Percentiles rank a stretch among this genome's conserved stretches.
Evolutionary conservation across 2,329 filamentous ascomycete species (phyloP).

Genomic region (Furcasterigmium furcatum): DNA sequence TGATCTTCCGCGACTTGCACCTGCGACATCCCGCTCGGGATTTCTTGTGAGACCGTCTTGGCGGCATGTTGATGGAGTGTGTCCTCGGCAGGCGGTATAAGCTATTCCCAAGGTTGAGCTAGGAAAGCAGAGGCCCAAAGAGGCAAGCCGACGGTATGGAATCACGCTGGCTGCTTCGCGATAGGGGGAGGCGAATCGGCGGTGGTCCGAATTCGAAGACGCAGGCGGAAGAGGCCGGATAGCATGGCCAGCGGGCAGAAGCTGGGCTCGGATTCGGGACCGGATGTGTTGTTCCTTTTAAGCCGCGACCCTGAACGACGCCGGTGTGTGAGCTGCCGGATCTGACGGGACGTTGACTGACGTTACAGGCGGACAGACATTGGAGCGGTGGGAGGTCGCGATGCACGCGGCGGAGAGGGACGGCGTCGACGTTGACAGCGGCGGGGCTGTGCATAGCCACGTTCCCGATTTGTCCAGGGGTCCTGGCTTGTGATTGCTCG

Average conservation of each 20-base stretch:
- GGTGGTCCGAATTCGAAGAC: background rate
- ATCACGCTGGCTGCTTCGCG: background rate
- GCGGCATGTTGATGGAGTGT: conserved; percentile 47
- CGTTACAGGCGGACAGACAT: background rate
- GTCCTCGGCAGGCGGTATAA: background rate
- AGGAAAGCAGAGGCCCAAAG: background rate
- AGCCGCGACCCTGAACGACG: too few relatives aligned
- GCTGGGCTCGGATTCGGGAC: background rate
- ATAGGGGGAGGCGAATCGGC: background rate
- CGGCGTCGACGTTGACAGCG: background rate
- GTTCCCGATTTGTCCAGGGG: background rate
- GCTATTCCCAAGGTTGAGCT: conserved; percentile 2
- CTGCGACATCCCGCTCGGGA: conserved; percentile 63
- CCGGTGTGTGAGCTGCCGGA: background rate
- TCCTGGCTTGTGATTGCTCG: background rate
- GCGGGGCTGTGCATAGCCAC: background rate
- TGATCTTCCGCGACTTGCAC: conserved; percentile 68
- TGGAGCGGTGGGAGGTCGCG: background rate
- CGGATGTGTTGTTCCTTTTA: background rate
- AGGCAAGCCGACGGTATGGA: background rate
- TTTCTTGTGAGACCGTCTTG: conserved; percentile 67
- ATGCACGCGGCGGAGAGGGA: background rate
- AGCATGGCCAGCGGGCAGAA: background rate
- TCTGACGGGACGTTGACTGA: background rate
- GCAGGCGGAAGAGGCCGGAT: background rate